Conservation (phyloP, 1,284 basidiomycete species). For the Cryptococcus neoformans region DNA sequence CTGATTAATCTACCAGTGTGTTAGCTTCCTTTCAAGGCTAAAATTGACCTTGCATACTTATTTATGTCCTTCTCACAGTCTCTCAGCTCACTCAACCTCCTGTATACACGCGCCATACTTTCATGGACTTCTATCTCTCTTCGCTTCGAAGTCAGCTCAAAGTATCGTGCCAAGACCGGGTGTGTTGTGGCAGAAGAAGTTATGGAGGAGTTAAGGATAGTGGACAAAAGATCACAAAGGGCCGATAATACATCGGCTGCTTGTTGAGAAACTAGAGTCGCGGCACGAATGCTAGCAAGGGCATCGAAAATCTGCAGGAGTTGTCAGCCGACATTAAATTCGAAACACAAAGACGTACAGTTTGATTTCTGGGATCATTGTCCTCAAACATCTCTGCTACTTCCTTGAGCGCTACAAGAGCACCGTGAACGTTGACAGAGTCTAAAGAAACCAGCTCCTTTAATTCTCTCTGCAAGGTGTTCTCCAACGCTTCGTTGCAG, state of each 20-base stretch:
- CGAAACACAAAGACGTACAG: conserved; percentile 4
- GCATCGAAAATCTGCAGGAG: conserved; percentile 29
- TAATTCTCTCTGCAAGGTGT: conserved; percentile 44
- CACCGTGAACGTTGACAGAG: conserved; percentile 72
- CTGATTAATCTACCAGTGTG: conserved; percentile 57
- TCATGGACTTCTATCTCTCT: conserved; percentile 66
- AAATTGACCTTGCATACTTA: conserved; percentile 58
- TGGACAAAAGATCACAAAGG: conserved; percentile 68
- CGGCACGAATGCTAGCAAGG: conserved; percentile 55
- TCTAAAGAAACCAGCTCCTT: conserved; percentile 64
- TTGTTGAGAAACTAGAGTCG: conserved; percentile 61
- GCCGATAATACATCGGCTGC: conserved; percentile 72
- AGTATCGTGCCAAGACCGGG: conserved; percentile 49
- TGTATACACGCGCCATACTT: conserved; percentile 65
- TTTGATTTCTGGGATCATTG: conserved; percentile 10
- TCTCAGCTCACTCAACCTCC: conserved; percentile 60
- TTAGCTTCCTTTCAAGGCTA: conserved; percentile 12
- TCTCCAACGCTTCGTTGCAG: conserved; percentile 6
- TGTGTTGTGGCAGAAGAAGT: conserved; percentile 32
- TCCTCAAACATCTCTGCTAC: conserved; percentile 53
- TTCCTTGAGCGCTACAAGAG: conserved; percentile 69
- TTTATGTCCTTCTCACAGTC: conserved; percentile 62
- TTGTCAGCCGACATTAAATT: neutral
- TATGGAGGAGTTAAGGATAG: conserved; percentile 56
- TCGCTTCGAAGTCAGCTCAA: conserved; percentile 72